Evolutionary conservation across 2,329 filamentous ascomycete species (phyloP), one percentile per base, ranked within the genome.

Genomic region (Alternaria arbusti): DNA sequence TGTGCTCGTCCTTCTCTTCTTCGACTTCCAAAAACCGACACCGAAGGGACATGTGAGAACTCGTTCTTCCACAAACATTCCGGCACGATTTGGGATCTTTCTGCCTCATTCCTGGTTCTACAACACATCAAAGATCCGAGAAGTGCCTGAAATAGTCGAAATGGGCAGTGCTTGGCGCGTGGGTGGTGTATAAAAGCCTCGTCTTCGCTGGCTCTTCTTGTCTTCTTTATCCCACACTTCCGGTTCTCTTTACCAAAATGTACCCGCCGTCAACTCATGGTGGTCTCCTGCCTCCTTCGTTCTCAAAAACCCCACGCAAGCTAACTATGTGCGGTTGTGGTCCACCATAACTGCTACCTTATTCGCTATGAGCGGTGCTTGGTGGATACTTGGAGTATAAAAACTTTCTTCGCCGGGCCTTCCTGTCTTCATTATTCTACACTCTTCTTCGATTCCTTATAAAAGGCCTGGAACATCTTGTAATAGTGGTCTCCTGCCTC

Each of bases 111-210:
- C 23, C 6, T 23, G 23, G 23, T 2, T 8, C 3, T 46, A 15
- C 3, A 15, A 12, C 17, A 45, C 8, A 25, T 13, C 0, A 8
- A 12, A n/a, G 22, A 12, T 23, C 23, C 22, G 4, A 12, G 10
- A 47, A 47, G 1, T 7, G 7, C 1, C 3, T 0, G 9, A 7
- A 8, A 8, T 8, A 4, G 7, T n/a, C 8, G 7, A 0, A 4
- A 47, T 50, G 17, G 6, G 28, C 10, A 1, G 12, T 2, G 0
- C 47, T 32, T 50, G 17, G 26, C 26, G 26, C 13, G 7, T 32
- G 12, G 26, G 17, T 11, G 26, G 5, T 40, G 36, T 32, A 32
- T 50, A 32, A 50, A 20, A 13, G 1, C 47, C 25, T 5, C 4
- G 2, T 32, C 12, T 6, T 6, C 26, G 6, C 8, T 1, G 3